Conservation (phyloP, 257 asterid genomes). For the Forsythia suspensa region DNA sequence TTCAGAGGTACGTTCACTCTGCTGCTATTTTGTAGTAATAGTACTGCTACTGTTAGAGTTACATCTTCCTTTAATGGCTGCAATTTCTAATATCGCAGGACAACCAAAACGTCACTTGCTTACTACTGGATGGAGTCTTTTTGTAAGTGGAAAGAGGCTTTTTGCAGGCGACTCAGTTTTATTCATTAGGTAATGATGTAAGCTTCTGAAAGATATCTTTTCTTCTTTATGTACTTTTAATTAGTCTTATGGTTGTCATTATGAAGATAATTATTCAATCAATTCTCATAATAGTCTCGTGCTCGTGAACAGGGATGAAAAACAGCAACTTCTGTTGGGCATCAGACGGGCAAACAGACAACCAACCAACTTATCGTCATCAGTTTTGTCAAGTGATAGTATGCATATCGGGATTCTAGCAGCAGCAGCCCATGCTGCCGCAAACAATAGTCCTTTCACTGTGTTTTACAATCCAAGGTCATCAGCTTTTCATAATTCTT, state of each 20-base stretch:
- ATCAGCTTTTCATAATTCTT: neutral
- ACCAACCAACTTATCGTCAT: slow-evolving; percentile 28
- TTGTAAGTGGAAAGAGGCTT: slow-evolving; percentile 31
- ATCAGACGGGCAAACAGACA: slow-evolving; percentile 31
- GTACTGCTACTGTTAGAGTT: neutral
- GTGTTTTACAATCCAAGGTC: slow-evolving; percentile 35
- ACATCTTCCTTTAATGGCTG: neutral
- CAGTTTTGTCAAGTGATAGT: slow-evolving; percentile 37
- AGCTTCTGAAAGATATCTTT: neutral
- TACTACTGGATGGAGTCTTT: slow-evolving; percentile 36
- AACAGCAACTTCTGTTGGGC: slow-evolving; percentile 35
- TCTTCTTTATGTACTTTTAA: neutral
- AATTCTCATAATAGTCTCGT: neutral
- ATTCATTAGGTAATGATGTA: slow-evolving; percentile 27
- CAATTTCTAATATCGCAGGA: slow-evolving; percentile 14
- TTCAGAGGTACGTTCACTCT: slow-evolving; percentile 40
- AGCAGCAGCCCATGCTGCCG: slow-evolving; percentile 39
- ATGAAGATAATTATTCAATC: no score
- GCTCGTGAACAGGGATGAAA: slow-evolving; percentile 24
- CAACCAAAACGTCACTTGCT: slow-evolving; percentile 38
- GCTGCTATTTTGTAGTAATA: neutral
- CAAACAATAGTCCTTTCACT: slow-evolving; percentile 31
- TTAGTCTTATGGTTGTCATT: neutral
- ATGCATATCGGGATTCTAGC: slow-evolving; percentile 39
- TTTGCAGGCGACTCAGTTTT: slow-evolving; percentile 35